Base-by-base conservation (phyloP, 164 flowering plant genomes). In the Chloranthus sessilifolius region DNA sequence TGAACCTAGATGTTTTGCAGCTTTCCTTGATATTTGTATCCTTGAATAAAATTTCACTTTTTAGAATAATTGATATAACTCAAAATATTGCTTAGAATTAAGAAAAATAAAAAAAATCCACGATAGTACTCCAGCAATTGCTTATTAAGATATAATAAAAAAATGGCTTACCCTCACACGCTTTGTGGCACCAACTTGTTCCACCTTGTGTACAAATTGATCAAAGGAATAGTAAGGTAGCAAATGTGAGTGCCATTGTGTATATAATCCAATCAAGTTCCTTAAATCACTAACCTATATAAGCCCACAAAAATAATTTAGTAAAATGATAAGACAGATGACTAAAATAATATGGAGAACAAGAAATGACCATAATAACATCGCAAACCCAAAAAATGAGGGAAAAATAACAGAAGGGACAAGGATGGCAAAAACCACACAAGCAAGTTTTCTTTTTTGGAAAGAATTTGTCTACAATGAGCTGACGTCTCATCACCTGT, bases 191-290 rank as follows among this genome's bases (percentile, higher is more conserved):
- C 86, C 95, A 53, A 83, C 81, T 67, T 77, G 72, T 59, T 88
- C 95, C 27, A 81, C 95, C 70, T 83, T 85, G 12, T 71, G 75
- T 11, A 91, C 71, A 66, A 91, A 85, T 47, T 88, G 96, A 55
- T 83, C 79, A 50, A 88, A 85, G 5, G 89, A 70, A 63, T 73
- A 85, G 48, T 80, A 85, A n/a, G 94, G 95, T 56, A 85, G 71
- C 66, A 91, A 45, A 36, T 60, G 88, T 1, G 80, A 74, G 56
- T 91, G 95, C 96, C 98, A 91, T 36, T 87, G 80, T 4, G 67
- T 45, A 55, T 88, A 88, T 37, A 91, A 29, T 11, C 74, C 67
- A 47, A 85, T 77, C 34, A 88, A 58, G 38, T 77, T 77, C 53
- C 72, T 79, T 71, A 91, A 52, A 71, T 91, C 95, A 15, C 56